Evolutionary conservation across 495 filamentous ascomycete genomes (phyloP), one percentile per base, ranked within the genome.

Genomic region (Trichodelitschia bisporula): DNA sequence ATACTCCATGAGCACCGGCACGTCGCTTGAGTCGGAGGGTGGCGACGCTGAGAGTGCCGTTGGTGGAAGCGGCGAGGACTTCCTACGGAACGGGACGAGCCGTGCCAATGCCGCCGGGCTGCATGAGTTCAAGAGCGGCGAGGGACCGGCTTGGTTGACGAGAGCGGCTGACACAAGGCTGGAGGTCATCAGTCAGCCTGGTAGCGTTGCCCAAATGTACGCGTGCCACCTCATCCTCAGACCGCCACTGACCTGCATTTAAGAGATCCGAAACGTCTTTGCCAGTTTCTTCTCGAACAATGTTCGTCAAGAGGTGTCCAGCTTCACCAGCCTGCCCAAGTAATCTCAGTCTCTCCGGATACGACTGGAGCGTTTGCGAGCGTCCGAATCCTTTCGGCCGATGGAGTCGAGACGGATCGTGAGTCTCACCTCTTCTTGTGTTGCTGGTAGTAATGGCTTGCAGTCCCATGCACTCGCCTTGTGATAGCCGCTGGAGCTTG

Each of bases 401-500:
- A 54, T 3, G 56, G 61, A n/a, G 50, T 48, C 2, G 62, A 59
- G 29, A 55, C 60, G 8, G 61, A 62, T 13, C 38, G 43, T 46
- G 35, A 18, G 40, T 9, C 10, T 26, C 33, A 10, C n/a, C 5
- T 24, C 12, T 1, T 15, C 33, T 17, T n/a, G n/a, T n/a, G 11
- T 8, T 10, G 19, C 40, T 40, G 38, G n/a, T n/a, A n/a, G n/a
- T n/a, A 43, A 15, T 2, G 1, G 2, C 27, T 4, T 0, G 11
- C 18, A 44, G 41, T 77, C 2, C 59, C 46, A 34, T 73, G 59
- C 51, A 59, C 46, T 29, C 58, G 51, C 30, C 24, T 86, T 14
- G 44, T 80, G 11, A 54, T 86, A 35, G 49, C 72, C 2, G 64
- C 72, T 0, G 75, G 77, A 11, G 58, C 65, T 0, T 86, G 77